Evolutionary conservation across 805 yeast genomes (phyloP).

Genomic region (Yamadazyma paraphyllophila): DNA sequence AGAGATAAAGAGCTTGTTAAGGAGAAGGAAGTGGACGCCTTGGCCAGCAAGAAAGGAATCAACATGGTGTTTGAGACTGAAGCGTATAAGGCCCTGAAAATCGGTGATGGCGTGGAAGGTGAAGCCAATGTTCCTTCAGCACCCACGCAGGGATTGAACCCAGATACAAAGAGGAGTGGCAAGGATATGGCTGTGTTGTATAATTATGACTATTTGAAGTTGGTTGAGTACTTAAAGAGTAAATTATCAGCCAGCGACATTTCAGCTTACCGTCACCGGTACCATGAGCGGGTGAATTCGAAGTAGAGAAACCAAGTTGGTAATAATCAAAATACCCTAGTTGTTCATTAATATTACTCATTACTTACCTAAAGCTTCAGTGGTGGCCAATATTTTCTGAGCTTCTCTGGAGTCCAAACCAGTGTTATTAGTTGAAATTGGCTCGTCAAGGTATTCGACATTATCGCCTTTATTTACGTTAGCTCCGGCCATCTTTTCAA

Average conservation of each 20-base stretch:
- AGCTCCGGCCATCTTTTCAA: slow-evolving; percentile 37
- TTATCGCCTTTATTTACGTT: slow-evolving; percentile 16
- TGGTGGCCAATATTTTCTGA: slow-evolving; percentile 29
- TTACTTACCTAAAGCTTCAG: slow-evolving; percentile 19
- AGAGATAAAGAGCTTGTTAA: slow-evolving; percentile 41
- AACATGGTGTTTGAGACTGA: slow-evolving; percentile 49
- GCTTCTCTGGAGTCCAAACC: slow-evolving; percentile 14
- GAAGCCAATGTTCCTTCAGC: too few species aligned
- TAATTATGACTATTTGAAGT: not conserved
- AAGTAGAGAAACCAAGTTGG: too few species aligned
- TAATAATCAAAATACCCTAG: not conserved
- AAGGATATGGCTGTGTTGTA: not conserved
- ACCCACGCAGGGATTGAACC: too few species aligned
- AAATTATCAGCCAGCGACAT: slow-evolving; percentile 16
- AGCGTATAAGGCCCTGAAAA: slow-evolving; percentile 33
- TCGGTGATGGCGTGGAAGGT: not conserved
- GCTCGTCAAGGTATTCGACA: slow-evolving; percentile 1
- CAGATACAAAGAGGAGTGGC: not conserved
- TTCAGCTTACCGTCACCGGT: slow-evolving; percentile 12
- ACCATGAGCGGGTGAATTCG: slow-evolving; percentile 9
- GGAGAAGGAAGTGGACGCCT: slow-evolving; percentile 36
- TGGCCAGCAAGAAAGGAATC: slow-evolving; percentile 23
- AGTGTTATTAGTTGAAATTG: slow-evolving; percentile 1
- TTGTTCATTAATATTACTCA: not conserved
- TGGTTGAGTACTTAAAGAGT: slow-evolving; percentile 9